Base-by-base conservation (phyloP, 306 rosid species). In the Quercus glauca region DNA sequence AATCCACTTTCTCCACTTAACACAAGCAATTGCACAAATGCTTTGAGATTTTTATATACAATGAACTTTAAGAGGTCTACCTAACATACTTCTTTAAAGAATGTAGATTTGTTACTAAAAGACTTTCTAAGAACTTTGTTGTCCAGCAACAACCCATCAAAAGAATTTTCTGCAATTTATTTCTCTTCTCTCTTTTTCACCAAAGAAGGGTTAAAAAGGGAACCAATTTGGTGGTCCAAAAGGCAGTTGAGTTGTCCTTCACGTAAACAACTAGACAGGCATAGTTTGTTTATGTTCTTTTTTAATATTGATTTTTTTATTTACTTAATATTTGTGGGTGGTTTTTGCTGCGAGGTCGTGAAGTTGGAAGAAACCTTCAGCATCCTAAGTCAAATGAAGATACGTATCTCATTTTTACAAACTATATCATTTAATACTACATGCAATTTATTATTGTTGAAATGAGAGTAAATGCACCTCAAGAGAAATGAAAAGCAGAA, bases 111-210 rank as follows among this genome's bases (percentile, higher is more conserved):
- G 55, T 57, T 87, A 64, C 59, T 53, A 52, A 18, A n/a, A 17
- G 58, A 80, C 77, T 76, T 79, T 76, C 79, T 71, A 28, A 57
- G 70, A 81, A 70, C 83, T 72, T 68, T 79, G 61, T 73, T 75
- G 55, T 79, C 59, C 72, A 79, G 76, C 73, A 71, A 53, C 67
- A 37, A 21, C 81, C 81, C 78, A 71, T 35, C 18, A 53, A 52
- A 77, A 52, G 73, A 31, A 19, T 43, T 26, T 69, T 49, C 75
- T 55, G 58, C 76, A 75, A 69, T 83, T 53, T 67, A 58, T 71
- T 73, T 51, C 55, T 58, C 37, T 20, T 43, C 4, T 2, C 29
- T 80, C 52, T 43, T 23, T 83, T 55, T 59, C 20, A 73, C 74
- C 73, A 53, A 68, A 74, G 60, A 23, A 35, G 64, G 74, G 45